Evolutionary conservation across 768 basidiomycete species (phyloP).

Genomic region (Psilocybe sp.): DNA sequence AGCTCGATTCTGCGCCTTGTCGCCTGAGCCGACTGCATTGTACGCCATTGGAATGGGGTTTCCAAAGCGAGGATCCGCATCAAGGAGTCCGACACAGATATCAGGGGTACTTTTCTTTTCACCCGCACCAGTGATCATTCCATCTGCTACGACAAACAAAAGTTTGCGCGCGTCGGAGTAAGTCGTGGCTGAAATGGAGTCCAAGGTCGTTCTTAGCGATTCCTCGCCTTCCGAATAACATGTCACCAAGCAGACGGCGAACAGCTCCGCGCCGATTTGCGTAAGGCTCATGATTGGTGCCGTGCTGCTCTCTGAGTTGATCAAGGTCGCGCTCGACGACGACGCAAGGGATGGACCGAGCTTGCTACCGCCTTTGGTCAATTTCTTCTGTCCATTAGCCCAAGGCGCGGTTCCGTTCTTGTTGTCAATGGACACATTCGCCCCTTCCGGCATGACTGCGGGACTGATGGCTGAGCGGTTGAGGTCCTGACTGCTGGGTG

Average conservation of each 20-base stretch:
- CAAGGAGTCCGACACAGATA: slow-evolving; percentile 87
- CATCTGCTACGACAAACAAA: slow-evolving; percentile 92
- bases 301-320: slow-evolving; percentile 39
- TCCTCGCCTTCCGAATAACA: slow-evolving; percentile 98
- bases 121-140: slow-evolving; percentile 97
- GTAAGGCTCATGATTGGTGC: slow-evolving; percentile 77
- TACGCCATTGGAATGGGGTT: slow-evolving; percentile 96
- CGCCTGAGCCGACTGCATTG: slow-evolving; percentile 83
- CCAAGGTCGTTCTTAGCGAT: slow-evolving; percentile 85
- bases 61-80: slow-evolving; percentile 93
- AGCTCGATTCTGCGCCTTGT: slow-evolving; percentile 89
- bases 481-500: slow-evolving; percentile 69
- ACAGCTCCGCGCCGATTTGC: slow-evolving; percentile 93
- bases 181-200: slow-evolving; percentile 86
- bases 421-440: slow-evolving; percentile 92
- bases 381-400: slow-evolving; percentile 63
- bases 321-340: slow-evolving; percentile 55
- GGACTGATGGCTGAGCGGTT: slow-evolving; percentile 87
- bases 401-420: slow-evolving; percentile 91
- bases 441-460: slow-evolving; percentile 94
- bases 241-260: slow-evolving; percentile 92
- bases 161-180: slow-evolving; percentile 94
- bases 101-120: slow-evolving; percentile 97
- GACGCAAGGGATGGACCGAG: slow-evolving; percentile 49
- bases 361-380: slow-evolving; percentile 44